Base-by-base conservation (phyloP, 495 filamentous ascomycete genomes). In the Xylaria nigripes region DNA sequence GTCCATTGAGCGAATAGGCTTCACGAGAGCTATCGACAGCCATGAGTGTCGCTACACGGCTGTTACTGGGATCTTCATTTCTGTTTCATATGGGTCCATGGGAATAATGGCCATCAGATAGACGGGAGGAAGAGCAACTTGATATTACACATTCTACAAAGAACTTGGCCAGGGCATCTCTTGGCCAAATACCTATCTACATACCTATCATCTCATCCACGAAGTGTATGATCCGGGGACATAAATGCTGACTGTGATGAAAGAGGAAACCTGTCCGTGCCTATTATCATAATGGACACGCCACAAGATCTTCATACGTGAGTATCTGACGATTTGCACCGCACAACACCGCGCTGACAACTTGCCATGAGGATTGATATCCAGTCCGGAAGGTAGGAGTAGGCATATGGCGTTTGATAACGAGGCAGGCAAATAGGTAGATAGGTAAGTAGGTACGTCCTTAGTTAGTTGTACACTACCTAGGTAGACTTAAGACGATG, bases 31-130 rank as follows among this genome's bases (percentile, higher is more conserved):
- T 19, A 25, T 45, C 9, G 8, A 15, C 19, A 19, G 12, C n/a
- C n/a, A n/a, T 18, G 24, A 22, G 24, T 38, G 47, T 60, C 29
- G 49, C 57, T 55, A 61, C 61, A n/a, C 21, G 52, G 13, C 25
- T 29, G 19, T 32, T 21, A 19, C 34, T 8, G n/a, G n/a, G n/a
- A n/a, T n/a, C n/a, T n/a, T n/a, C n/a, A n/a, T n/a, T n/a, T n/a
- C n/a, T n/a, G n/a, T n/a, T n/a, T n/a, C n/a, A n/a, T n/a, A n/a
- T n/a, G n/a, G n/a, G n/a, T n/a, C n/a, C n/a, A n/a, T n/a, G n/a
- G n/a, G n/a, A n/a, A 21, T 30, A 49, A 6, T 36, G 41, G 9
- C 25, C 32, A 29, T 46, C 12, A 22, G 24, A 7, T 1, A 49
- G 45, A 38, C n/a, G 16, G 49, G 48, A 44, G 12, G 25, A 8